Conservation (phyloP, 306 rosid genomes). For the Cyclanthera cordifolia region DNA sequence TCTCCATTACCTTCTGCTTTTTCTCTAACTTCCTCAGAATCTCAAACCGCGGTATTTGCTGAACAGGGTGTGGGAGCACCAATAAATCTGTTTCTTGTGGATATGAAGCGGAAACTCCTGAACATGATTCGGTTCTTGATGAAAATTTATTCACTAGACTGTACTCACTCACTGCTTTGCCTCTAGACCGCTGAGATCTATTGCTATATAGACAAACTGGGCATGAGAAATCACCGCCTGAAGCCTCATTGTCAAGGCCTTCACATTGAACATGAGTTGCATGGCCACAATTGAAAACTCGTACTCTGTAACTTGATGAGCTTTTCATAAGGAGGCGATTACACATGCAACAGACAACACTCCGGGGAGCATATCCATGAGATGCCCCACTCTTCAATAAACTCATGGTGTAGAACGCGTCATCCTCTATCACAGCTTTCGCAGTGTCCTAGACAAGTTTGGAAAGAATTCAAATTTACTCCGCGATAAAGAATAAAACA, state of each 20-base stretch:
- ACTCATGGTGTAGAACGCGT: conserved; percentile 81
- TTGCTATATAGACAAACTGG: conserved; percentile 73
- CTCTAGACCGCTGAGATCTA: conserved; percentile 53
- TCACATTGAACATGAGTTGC: conserved; percentile 84
- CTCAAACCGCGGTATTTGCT: conserved; percentile 85
- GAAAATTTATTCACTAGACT: conserved; percentile 47
- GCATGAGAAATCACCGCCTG: conserved; percentile 45
- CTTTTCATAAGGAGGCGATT: conserved; percentile 51
- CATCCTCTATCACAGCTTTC: conserved; percentile 89
- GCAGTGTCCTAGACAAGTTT: conserved; percentile 59
- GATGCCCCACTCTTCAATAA: conserved; percentile 90
- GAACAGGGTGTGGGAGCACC: conserved; percentile 48
- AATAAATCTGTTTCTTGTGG: conserved; percentile 45
- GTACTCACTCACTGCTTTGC: conserved; percentile 43
- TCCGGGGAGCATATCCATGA: conserved; percentile 81
- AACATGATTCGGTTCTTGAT: conserved; percentile 36
- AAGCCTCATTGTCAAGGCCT: conserved; percentile 44
- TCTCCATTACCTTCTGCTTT: conserved; percentile 56
- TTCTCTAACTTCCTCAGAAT: conserved; percentile 63
- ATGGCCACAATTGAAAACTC: conserved; percentile 87
- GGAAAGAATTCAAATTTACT: background rate
- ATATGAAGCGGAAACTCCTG: conserved; percentile 37
- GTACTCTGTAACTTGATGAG: conserved; percentile 49
- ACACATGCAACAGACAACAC: conserved; percentile 59
- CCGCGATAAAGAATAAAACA: background rate